A percentile compares a stretch with the other conserved stretches of the same genome.
These are phyloP conservation scores for Haplosporangium gracile DNA, from an alignment of 192 early-diverging fungal genomes.

Conservation along the genomic window DNA sequence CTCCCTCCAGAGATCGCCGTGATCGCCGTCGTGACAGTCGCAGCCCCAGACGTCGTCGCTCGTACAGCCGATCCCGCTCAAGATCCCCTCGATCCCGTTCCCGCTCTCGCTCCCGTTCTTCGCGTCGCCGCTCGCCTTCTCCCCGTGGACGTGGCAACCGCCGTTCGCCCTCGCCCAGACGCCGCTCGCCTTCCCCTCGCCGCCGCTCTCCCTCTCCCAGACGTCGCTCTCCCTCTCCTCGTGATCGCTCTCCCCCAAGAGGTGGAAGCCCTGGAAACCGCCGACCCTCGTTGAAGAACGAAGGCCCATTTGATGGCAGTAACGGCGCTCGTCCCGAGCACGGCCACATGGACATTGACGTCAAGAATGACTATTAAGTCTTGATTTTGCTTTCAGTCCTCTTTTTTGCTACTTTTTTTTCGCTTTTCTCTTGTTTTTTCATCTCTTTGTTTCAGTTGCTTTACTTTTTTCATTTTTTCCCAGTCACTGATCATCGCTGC, in stretches of 20 bases:
- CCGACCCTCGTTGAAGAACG: background rate
- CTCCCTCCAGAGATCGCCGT: constrained; percentile 32
- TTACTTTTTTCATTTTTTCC: too few relatives aligned
- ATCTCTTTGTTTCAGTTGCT: background rate
- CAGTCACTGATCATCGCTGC: too few relatives aligned
- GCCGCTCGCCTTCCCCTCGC: constrained; percentile 33
- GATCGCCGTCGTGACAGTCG: constrained; percentile 26
- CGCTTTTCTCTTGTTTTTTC: background rate
- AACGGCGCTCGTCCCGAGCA: constrained; percentile 2
- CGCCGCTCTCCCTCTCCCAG: constrained; percentile 30
- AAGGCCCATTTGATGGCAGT: background rate
- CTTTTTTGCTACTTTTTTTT: background rate
- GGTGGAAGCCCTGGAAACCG: background rate
- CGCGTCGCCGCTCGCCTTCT: constrained; percentile 27
- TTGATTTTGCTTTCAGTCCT: background rate
- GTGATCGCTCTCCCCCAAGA: constrained; percentile 28
- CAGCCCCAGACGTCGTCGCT: constrained; percentile 32
- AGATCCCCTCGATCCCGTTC: constrained; percentile 34
- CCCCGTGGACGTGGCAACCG: constrained; percentile 35
- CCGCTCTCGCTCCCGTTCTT: constrained; percentile 31
- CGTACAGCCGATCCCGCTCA: constrained; percentile 2
- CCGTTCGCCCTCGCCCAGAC: constrained; percentile 25
- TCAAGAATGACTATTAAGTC: background rate
- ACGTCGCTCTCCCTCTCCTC: constrained; percentile 36
- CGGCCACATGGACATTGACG: background rate